These are phyloP conservation scores for Beta lomatogona DNA, from an alignment of 179 eudicot species.

Conservation along the genomic window DNA sequence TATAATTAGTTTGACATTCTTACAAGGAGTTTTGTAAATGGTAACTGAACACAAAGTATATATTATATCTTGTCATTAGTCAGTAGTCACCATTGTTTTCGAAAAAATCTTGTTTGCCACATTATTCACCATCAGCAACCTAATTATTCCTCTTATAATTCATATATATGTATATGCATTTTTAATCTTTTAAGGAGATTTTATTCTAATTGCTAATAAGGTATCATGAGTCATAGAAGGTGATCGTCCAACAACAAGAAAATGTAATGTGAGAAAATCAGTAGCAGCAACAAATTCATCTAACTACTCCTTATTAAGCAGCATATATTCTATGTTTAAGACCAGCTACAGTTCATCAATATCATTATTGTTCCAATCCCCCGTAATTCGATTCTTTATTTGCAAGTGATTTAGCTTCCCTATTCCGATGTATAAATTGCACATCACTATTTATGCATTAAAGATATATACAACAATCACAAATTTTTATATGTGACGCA, in stretches of 20 bases:
- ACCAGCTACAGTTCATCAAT: not conserved
- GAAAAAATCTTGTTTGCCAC: too few relatives aligned
- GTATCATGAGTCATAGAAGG: not conserved
- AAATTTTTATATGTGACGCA: too few relatives aligned
- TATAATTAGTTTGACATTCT: not conserved
- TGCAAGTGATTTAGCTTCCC: not conserved
- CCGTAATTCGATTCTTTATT: not conserved
- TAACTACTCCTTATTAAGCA: not conserved
- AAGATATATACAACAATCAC: not conserved
- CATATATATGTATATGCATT: not conserved
- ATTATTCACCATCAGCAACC: too few relatives aligned
- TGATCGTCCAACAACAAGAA: constrained; percentile 7
- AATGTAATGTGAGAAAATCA: not conserved
- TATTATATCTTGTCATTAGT: too few relatives aligned
- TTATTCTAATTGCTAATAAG: not conserved
- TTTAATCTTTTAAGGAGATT: not conserved
- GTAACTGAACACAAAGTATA: too few relatives aligned
- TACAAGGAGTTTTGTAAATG: too few relatives aligned
- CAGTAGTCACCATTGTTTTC: too few relatives aligned
- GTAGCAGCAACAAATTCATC: not conserved
- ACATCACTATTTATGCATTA: not conserved
- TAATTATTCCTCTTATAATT: not conserved
- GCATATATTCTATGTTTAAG: not conserved
- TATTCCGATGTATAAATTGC: not conserved
- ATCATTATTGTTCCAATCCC: not conserved